phyloP scores from a whole-genome alignment of 805 yeast species.

The Nadsonia fulvescens region DNA sequence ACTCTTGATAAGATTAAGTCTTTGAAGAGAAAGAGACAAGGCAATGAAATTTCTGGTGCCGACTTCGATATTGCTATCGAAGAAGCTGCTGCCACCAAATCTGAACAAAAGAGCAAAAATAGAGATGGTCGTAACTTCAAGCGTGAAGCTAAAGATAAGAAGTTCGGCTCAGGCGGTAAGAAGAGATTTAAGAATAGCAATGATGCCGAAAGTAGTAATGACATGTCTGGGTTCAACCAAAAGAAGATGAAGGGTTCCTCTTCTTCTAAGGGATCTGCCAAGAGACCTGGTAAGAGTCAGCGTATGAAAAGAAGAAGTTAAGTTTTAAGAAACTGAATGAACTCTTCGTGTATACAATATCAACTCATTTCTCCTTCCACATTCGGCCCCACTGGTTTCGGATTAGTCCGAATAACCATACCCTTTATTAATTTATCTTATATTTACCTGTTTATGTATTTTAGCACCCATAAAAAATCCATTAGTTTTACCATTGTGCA shows the following conservation, averaged over 20 bases:
- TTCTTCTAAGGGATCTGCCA: constrained; percentile 9
- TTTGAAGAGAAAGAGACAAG: constrained; percentile 75
- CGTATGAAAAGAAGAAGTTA: too few relatives aligned
- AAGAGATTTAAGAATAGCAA: constrained; percentile 58
- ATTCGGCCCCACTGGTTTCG: too few relatives aligned
- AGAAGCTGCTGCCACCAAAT: constrained; percentile 57
- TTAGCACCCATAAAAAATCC: too few relatives aligned
- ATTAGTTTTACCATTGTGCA: too few relatives aligned
- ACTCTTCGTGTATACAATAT: too few relatives aligned
- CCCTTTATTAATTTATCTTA: too few relatives aligned
- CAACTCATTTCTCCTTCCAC: too few relatives aligned
- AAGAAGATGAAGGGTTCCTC: constrained; percentile 34
- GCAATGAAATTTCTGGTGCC: constrained; percentile 50
- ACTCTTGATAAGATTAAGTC: constrained; percentile 78
- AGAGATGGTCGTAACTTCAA: constrained; percentile 39
- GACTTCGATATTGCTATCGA: constrained; percentile 85
- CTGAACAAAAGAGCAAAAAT: constrained; percentile 23
- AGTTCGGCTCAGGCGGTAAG: constrained; percentile 65
- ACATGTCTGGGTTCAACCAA: constrained; percentile 38
- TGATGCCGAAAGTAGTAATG: constrained; percentile 54
- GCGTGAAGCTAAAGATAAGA: constrained; percentile 52
- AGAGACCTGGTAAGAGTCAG: constrained; percentile 13
- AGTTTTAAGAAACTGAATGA: too few relatives aligned
- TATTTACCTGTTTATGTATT: too few relatives aligned
- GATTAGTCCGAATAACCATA: too few relatives aligned